phyloP scores from a whole-genome alignment of 257 asterid genomes.

The Capsicum chinense region DNA sequence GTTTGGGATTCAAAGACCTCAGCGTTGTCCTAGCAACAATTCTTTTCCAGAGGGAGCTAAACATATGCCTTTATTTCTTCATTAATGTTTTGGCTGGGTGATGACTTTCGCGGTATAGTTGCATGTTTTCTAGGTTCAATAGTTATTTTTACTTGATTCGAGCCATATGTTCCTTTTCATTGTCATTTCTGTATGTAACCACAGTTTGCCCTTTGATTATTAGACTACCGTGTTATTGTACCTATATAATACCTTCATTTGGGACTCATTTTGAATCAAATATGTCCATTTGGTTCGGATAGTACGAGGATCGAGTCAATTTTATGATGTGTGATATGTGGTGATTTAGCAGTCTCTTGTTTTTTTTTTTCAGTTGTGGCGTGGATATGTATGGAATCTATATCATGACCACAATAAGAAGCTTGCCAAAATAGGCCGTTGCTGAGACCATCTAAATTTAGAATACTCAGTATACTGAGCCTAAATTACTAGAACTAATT shows the following conservation, averaged over 20 bases:
- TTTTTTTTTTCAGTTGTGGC: too few relatives aligned
- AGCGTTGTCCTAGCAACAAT: background rate
- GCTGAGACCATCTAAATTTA: background rate
- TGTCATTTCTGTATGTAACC: constrained; percentile 23
- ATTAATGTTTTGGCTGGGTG: background rate
- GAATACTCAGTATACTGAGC: background rate
- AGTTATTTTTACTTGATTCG: background rate
- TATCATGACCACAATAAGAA: background rate
- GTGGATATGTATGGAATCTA: background rate
- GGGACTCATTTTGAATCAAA: background rate
- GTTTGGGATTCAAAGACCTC: background rate
- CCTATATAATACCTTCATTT: background rate
- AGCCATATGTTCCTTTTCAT: background rate
- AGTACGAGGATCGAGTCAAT: too few relatives aligned
- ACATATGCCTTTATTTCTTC: background rate
- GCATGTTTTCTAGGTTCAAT: constrained; percentile 11
- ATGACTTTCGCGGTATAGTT: constrained; percentile 21
- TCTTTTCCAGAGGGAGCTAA: constrained; percentile 5
- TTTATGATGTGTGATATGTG: too few relatives aligned
- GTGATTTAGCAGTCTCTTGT: too few relatives aligned
- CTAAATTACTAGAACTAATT: too few relatives aligned
- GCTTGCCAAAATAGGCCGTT: background rate
- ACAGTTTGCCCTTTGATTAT: constrained; percentile 16
- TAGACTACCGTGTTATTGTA: background rate
- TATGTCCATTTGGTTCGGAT: background rate